Evolutionary conservation across 257 asterid genomes (phyloP).

Genomic region (Linderniella brevidens): DNA sequence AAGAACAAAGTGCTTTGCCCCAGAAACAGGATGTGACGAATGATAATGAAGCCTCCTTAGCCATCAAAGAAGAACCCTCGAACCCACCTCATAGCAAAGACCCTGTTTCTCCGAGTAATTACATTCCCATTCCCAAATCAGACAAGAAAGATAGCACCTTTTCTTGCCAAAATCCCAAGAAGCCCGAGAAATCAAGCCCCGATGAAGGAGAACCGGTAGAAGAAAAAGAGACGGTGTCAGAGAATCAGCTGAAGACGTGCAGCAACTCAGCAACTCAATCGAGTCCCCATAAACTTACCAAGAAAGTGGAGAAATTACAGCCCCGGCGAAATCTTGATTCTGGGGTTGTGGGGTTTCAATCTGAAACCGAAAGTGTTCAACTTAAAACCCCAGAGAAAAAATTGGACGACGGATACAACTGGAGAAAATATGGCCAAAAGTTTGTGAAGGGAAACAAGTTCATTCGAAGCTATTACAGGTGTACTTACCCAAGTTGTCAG

Average conservation of each 20-base stretch:
- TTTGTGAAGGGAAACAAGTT: conserved; percentile 68
- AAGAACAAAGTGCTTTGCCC: too few relatives aligned
- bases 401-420: conserved; percentile 44
- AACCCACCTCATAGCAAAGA: conserved; percentile 14
- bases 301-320: too few relatives aligned
- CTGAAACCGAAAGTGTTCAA: too few relatives aligned
- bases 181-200: conserved; percentile 11
- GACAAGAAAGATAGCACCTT: conserved; percentile 11
- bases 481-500: conserved; percentile 39
- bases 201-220: too few relatives aligned
- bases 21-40: not conserved
- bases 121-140: conserved; percentile 10
- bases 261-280: too few relatives aligned
- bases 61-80: conserved; percentile 22
- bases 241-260: too few relatives aligned
- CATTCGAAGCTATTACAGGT: conserved; percentile 63
- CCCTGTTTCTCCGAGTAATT: conserved; percentile 12
- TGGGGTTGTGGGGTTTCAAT: too few relatives aligned
- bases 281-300: too few relatives aligned
- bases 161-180: conserved; percentile 8
- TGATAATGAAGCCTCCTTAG: conserved; percentile 17
- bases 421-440: conserved; percentile 82
- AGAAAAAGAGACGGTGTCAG: too few relatives aligned
- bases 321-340: too few relatives aligned
- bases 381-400: too few relatives aligned